Conservation (phyloP, 2,329 filamentous ascomycete genomes). For the Ophiostoma australiae region DNA sequence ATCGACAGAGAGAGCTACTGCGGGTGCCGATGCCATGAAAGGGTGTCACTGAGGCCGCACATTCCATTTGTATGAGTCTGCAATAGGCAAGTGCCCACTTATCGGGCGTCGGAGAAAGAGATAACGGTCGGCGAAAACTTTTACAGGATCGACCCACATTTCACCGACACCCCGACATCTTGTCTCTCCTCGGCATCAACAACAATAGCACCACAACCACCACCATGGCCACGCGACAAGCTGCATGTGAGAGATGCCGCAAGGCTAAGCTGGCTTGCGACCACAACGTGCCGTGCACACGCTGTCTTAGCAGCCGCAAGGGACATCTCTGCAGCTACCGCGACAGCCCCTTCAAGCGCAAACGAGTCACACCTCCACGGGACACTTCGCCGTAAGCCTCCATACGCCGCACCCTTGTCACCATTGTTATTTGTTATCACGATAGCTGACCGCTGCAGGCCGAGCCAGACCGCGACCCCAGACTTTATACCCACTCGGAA, state of each 20-base stretch:
- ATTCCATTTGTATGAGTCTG: neutral
- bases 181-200: constrained; percentile 7
- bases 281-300: constrained; percentile 5
- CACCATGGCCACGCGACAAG: constrained; percentile 8
- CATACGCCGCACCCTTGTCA: neutral
- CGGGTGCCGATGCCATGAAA: neutral
- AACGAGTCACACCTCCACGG: neutral
- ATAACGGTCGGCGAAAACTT: constrained; percentile 8
- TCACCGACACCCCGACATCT: constrained; percentile 12
- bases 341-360: constrained; percentile 13
- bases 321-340: constrained; percentile 13
- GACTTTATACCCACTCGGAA: constrained; percentile 8
- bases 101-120: constrained; percentile 5
- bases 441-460: constrained; percentile 2
- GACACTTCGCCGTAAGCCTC: neutral
- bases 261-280: constrained; percentile 12
- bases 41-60: neutral
- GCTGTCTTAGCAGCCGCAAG: constrained; percentile 3
- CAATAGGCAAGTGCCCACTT: neutral
- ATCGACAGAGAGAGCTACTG: too few species aligned
- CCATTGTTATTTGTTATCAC: neutral
- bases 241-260: constrained; percentile 15
- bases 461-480: constrained; percentile 5
- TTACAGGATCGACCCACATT: constrained; percentile 1
- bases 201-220: constrained; percentile 7